Conservation (phyloP, 306 rosid genomes). For the Vigna unguiculata region DNA sequence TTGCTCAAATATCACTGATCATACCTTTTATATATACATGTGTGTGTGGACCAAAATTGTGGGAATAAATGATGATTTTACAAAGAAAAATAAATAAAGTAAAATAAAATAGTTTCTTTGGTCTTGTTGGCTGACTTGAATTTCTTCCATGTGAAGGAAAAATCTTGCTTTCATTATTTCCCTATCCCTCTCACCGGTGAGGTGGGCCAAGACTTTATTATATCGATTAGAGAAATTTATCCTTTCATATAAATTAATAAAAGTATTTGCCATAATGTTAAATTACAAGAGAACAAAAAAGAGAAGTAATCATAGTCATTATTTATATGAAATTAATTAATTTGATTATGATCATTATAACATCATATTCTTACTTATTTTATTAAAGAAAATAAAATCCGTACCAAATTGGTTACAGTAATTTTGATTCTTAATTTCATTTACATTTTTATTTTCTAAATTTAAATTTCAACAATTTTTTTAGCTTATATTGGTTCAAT, state of each 20-base stretch:
- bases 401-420: background rate
- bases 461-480: background rate
- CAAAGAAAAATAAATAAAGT: background rate
- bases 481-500: background rate
- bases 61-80: background rate
- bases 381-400: background rate
- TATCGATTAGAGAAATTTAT: background rate
- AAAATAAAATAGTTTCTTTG: background rate
- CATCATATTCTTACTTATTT: background rate
- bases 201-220: background rate
- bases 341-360: background rate
- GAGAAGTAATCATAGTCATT: background rate
- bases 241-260: too few relatives aligned
- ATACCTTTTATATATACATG: too few relatives aligned
- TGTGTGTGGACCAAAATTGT: background rate
- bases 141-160: slow-evolving; percentile 17
- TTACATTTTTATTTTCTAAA: background rate
- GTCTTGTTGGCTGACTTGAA: background rate
- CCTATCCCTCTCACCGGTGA: background rate
- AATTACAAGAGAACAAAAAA: background rate
- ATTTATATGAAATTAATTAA: background rate
- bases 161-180: background rate
- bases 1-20: background rate
- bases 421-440: background rate
- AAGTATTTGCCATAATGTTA: background rate